phyloP scores from a whole-genome alignment of 352 stramenopile species.

The Lagenidium giganteum region DNA sequence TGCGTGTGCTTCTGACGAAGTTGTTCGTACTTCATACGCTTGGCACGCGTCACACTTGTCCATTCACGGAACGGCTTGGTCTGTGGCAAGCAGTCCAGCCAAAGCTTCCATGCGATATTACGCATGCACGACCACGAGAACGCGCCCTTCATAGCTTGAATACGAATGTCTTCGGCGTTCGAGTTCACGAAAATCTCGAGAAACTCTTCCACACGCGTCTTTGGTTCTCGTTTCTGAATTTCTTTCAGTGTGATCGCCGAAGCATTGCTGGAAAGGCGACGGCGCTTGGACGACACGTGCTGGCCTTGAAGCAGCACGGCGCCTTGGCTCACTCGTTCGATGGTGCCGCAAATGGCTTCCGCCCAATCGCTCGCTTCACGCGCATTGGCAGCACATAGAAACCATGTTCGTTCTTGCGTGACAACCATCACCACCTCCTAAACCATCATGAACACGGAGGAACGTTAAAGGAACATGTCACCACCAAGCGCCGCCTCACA shows the following conservation, averaged over 20 bases:
- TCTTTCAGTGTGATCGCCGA: conserved; percentile 43
- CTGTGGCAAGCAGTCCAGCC: conserved; percentile 47
- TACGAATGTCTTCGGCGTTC: conserved; percentile 33
- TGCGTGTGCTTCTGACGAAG: conserved; percentile 24
- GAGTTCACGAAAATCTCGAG: conserved; percentile 66
- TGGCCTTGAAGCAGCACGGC: conserved; percentile 15
- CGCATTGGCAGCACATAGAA: conserved; percentile 57
- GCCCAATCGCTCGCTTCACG: conserved; percentile 60
- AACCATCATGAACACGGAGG: background rate
- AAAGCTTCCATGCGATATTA: conserved; percentile 66
- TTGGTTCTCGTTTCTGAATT: conserved; percentile 51
- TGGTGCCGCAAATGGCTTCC: conserved; percentile 49
- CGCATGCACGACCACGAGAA: conserved; percentile 73
- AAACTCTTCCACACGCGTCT: conserved; percentile 60
- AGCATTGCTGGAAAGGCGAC: conserved; percentile 37
- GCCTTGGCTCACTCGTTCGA: conserved; percentile 33
- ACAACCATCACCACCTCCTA: conserved; percentile 73
- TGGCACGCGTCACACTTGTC: conserved; percentile 21
- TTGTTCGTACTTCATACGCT: conserved; percentile 38
- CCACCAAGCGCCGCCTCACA: background rate
- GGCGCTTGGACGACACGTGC: conserved; percentile 10
- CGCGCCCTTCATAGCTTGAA: conserved; percentile 53
- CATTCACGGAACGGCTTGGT: conserved; percentile 46
- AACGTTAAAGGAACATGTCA: background rate
- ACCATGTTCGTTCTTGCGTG: conserved; percentile 75